Conservation (phyloP, 208 protist genomes). For the Wallacemonas sp. region DNA sequence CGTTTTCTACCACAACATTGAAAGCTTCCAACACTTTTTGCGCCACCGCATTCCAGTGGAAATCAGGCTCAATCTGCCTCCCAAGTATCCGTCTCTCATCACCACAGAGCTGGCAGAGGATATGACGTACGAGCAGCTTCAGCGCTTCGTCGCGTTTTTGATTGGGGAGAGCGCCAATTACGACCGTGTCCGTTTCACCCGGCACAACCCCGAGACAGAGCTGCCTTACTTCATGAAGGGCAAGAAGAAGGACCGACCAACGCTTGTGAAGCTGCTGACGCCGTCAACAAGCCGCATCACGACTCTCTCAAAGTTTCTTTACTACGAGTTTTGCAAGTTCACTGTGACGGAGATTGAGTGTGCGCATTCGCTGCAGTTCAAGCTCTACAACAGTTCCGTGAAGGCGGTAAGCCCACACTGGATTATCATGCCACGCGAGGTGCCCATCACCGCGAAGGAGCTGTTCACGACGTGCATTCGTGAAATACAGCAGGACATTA, state of each 20-base stretch:
- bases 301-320: slow-evolving; percentile 57
- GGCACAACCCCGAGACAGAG: slow-evolving; percentile 83
- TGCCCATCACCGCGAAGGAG: slow-evolving; percentile 48
- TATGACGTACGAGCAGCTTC: slow-evolving; percentile 90
- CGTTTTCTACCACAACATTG: slow-evolving; percentile 80
- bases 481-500: slow-evolving; percentile 58
- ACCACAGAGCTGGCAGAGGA: slow-evolving; percentile 67
- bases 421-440: slow-evolving; percentile 73
- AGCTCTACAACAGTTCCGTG: slow-evolving; percentile 67
- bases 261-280: slow-evolving; percentile 67
- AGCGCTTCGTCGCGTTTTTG: slow-evolving; percentile 74
- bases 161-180: slow-evolving; percentile 67
- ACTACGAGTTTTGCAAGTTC: slow-evolving; percentile 90
- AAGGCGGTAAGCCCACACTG: slow-evolving; percentile 76
- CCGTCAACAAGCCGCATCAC: slow-evolving; percentile 43
- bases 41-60: slow-evolving; percentile 63
- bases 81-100: slow-evolving; percentile 64
- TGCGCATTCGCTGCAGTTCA: slow-evolving; percentile 87
- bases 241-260: slow-evolving; percentile 64
- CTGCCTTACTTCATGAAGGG: slow-evolving; percentile 89
- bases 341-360: slow-evolving; percentile 80
- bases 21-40: slow-evolving; percentile 83
- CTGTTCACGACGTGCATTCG: slow-evolving; percentile 68
- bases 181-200: slow-evolving; percentile 85
- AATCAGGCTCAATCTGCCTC: slow-evolving; percentile 67